These are phyloP conservation scores for Starmerella apicola DNA, from an alignment of 805 yeast genomes.

Conservation along the genomic window DNA sequence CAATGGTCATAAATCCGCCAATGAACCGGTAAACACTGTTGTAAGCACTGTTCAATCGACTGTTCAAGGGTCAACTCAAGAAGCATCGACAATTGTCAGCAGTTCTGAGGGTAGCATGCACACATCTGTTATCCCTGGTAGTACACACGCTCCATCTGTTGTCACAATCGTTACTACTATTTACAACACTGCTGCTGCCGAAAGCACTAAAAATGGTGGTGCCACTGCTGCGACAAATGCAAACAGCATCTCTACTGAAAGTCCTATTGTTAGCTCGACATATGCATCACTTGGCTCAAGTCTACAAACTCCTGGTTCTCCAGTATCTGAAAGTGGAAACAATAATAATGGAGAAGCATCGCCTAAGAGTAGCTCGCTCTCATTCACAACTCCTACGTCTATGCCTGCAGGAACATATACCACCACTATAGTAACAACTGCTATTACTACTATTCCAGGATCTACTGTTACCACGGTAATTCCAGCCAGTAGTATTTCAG, in stretches of 20 bases:
- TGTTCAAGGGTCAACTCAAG: neutral
- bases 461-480: constrained; percentile 3
- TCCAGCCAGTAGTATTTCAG: neutral
- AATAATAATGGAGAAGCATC: too few species aligned
- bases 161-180: constrained; percentile 7
- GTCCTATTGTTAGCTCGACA: neutral
- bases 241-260: neutral
- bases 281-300: neutral
- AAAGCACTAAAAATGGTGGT: neutral
- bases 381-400: too few species aligned
- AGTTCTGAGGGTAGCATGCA: neutral
- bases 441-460: constrained; percentile 15
- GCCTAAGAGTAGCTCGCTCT: too few species aligned
- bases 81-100: neutral
- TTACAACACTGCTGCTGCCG: constrained; percentile 3
- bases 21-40: neutral
- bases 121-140: constrained; percentile 1
- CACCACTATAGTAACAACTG: neutral
- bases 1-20: neutral
- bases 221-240: neutral
- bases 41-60: neutral
- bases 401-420: neutral
- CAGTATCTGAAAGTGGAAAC: too few species aligned
- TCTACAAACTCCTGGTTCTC: too few species aligned
- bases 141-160: constrained; percentile 2